These are phyloP conservation scores for Colletotrichum sidae DNA, from an alignment of 2,329 filamentous ascomycete species.

Conservation along the genomic window DNA sequence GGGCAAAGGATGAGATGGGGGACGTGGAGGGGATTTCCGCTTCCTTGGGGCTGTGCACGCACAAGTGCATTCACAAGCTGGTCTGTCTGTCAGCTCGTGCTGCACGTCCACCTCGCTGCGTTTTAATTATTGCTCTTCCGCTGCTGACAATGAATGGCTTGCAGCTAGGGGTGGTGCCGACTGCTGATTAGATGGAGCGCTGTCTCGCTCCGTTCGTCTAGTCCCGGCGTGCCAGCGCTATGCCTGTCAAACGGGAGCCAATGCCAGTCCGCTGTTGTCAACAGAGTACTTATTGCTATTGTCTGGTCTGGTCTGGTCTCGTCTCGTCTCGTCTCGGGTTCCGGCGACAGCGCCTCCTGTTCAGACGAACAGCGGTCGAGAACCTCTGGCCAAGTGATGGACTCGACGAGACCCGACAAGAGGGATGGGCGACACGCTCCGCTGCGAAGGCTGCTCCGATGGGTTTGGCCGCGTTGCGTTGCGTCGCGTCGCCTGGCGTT, in stretches of 20 bases:
- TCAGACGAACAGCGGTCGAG: constrained; percentile 34
- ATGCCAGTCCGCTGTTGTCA: neutral
- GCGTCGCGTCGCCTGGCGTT: neutral
- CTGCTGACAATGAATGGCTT: neutral
- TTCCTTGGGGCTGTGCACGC: constrained; percentile 35
- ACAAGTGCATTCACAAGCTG: constrained; percentile 3
- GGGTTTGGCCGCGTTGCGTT: neutral
- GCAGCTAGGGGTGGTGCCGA: constrained; percentile 27
- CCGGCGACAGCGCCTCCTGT: neutral
- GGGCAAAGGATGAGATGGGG: neutral
- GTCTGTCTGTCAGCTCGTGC: constrained; percentile 17
- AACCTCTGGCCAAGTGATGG: neutral
- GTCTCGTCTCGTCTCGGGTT: too few relatives aligned
- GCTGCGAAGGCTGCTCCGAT: neutral
- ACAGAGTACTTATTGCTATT: too few relatives aligned
- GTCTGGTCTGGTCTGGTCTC: too few relatives aligned
- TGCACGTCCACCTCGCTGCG: neutral
- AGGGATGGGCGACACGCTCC: constrained; percentile 26
- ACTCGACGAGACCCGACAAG: constrained; percentile 10
- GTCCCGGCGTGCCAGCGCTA: constrained; percentile 31
- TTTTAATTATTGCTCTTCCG: too few relatives aligned
- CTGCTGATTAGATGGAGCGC: constrained; percentile 26
- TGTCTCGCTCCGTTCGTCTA: constrained; percentile 21
- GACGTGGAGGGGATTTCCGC: constrained; percentile 23
- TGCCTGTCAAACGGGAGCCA: constrained; percentile 13